These are phyloP conservation scores for Coccomyxa sp. DNA, from an alignment of 139 green algal genomes.

Conservation along the genomic window DNA sequence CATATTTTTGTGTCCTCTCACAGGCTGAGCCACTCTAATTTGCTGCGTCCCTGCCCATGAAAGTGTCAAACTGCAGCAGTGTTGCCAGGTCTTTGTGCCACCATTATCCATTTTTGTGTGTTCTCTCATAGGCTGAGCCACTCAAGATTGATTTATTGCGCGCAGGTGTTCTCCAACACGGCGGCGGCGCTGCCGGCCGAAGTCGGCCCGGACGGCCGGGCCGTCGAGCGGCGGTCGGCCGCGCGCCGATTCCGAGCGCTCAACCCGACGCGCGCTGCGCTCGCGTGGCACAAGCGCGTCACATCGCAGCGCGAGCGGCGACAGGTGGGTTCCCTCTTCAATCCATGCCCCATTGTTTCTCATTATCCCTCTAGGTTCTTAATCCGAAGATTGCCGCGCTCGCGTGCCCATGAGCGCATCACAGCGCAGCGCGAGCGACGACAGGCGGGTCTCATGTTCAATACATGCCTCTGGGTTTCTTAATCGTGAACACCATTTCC, in stretches of 20 bases:
- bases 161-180: conserved; percentile 82
- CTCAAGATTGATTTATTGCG: background rate
- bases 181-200: conserved; percentile 80
- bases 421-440: too few species aligned
- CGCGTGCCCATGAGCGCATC: background rate
- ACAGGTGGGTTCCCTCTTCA: background rate
- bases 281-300: conserved; percentile 26
- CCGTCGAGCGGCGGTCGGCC: background rate
- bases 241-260: background rate
- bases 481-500: background rate
- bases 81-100: too few species aligned
- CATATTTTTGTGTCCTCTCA: background rate
- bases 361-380: background rate
- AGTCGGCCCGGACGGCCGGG: conserved; percentile 43
- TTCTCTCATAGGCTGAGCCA: background rate
- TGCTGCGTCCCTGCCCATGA: background rate
- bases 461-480: too few species aligned
- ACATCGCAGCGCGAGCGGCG: conserved; percentile 13
- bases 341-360: background rate
- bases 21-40: background rate
- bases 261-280: background rate
- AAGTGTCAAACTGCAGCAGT: background rate
- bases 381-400: background rate
- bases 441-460: too few species aligned
- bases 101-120: background rate